A percentile compares a stretch with the other conserved stretches of the same genome.
Evolutionary conservation across 2,329 filamentous ascomycete genomes (phyloP).

Genomic region (Diplodia mutila): DNA sequence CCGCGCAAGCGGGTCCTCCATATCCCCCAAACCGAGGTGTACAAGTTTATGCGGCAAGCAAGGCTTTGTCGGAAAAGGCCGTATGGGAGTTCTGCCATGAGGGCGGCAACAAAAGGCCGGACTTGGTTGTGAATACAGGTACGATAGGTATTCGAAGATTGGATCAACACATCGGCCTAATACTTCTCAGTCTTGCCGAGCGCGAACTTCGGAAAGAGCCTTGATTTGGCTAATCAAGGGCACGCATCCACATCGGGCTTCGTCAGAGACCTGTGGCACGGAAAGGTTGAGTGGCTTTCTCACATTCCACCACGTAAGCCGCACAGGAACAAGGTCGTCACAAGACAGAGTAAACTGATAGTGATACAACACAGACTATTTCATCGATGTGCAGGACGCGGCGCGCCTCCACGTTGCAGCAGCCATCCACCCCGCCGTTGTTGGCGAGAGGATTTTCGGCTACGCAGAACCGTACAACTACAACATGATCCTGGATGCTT

Average conservation of each 20-base stretch:
- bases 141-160: not conserved
- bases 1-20: constrained; percentile 34
- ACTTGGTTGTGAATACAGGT: constrained; percentile 45
- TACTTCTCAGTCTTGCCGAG: not conserved
- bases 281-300: not conserved
- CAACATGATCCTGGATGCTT: constrained; percentile 26
- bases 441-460: constrained; percentile 29
- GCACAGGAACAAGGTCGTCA: too few relatives aligned
- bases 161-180: not conserved
- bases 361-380: constrained; percentile 24
- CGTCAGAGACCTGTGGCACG: constrained; percentile 26
- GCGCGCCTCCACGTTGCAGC: constrained; percentile 32
- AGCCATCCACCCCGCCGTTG: constrained; percentile 27
- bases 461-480: constrained; percentile 26
- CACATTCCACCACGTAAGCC: not conserved
- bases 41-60: constrained; percentile 48
- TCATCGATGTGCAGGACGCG: constrained; percentile 31
- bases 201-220: constrained; percentile 28
- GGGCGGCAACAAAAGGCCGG: constrained; percentile 36
- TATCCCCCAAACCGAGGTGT: constrained; percentile 33
- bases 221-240: constrained; percentile 28
- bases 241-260: constrained; percentile 27
- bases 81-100: constrained; percentile 49
- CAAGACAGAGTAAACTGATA: not conserved
- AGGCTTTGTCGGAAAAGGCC: constrained; percentile 47